Evolutionary conservation across 2,329 filamentous ascomycete species (phyloP).

Genomic region (Trichoderma sp.): DNA sequence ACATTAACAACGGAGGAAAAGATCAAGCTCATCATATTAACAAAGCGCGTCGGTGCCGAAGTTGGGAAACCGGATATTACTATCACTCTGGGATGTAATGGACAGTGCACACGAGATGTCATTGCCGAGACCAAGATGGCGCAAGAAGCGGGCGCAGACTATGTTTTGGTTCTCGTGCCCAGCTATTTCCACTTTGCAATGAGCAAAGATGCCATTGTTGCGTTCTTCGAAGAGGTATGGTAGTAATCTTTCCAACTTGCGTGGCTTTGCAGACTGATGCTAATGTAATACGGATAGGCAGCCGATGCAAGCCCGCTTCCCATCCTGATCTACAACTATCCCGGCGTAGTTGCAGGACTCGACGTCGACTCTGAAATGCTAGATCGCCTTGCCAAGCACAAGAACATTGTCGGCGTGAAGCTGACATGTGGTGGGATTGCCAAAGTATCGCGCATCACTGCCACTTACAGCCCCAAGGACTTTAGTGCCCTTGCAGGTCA

Average conservation of each 20-base stretch:
- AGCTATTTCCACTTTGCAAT: constrained; percentile 70
- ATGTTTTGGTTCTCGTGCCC: constrained; percentile 68
- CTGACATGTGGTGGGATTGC: constrained; percentile 74
- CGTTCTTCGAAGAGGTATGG: constrained; percentile 59
- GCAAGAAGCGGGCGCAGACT: constrained; percentile 64
- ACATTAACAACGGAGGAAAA: constrained; percentile 67
- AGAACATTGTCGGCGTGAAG: constrained; percentile 70
- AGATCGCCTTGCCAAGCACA: constrained; percentile 48
- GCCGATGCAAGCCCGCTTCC: constrained; percentile 63
- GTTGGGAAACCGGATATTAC: constrained; percentile 59
- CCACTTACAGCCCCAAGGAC: constrained; percentile 50
- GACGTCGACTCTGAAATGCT: constrained; percentile 70
- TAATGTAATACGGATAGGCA: constrained; percentile 36
- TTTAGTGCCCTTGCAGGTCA: constrained; percentile 72
- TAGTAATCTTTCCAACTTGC: neutral
- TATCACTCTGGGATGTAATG: constrained; percentile 67
- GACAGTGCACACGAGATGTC: constrained; percentile 66
- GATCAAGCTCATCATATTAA: constrained; percentile 59
- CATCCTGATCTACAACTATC: constrained; percentile 73
- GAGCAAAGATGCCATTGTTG: constrained; percentile 49
- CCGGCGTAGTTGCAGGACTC: constrained; percentile 65
- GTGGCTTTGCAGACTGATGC: neutral
- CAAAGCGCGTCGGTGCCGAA: constrained; percentile 60
- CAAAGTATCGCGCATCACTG: constrained; percentile 65
- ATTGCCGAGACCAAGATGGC: constrained; percentile 66